phyloP scores from a whole-genome alignment of 305 asterid species.

The Ruellia speciosa region DNA sequence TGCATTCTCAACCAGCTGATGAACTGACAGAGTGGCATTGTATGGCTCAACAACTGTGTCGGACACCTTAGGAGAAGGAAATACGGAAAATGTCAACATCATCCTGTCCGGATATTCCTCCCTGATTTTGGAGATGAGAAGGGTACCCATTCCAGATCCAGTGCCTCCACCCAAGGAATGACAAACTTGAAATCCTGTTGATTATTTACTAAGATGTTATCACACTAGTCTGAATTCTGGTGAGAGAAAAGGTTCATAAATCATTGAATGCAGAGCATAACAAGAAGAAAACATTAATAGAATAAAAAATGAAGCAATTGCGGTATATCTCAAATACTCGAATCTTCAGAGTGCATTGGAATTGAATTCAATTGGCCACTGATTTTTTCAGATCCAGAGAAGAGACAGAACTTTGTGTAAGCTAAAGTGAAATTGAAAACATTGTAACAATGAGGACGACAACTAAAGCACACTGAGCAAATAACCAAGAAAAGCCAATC shows the following conservation, averaged over 20 bases:
- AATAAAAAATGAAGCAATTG: too few species aligned
- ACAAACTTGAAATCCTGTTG: slow-evolving; percentile 49
- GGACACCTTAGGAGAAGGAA: slow-evolving; percentile 50
- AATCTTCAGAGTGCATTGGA: not conserved
- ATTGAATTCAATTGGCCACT: not conserved
- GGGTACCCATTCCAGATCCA: slow-evolving; percentile 60
- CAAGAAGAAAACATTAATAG: too few species aligned
- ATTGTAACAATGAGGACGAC: not conserved
- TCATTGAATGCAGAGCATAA: too few species aligned
- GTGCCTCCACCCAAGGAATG: slow-evolving; percentile 61
- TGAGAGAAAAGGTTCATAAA: not conserved
- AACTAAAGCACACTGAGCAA: not conserved
- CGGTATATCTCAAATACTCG: not conserved
- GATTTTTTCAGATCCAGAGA: not conserved
- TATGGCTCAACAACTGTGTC: slow-evolving; percentile 59
- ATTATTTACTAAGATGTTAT: not conserved
- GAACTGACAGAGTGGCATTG: slow-evolving; percentile 52
- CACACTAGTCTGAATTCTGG: not conserved
- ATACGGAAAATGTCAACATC: slow-evolving; percentile 54
- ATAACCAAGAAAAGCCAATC: too few species aligned
- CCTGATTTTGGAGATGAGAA: slow-evolving; percentile 50
- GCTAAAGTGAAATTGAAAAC: too few species aligned
- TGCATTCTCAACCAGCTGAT: slow-evolving; percentile 59
- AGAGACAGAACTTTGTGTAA: not conserved
- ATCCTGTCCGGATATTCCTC: slow-evolving; percentile 55